phyloP scores from a whole-genome alignment of 2,329 filamentous ascomycete species.

The Colletotrichum falcatum region DNA sequence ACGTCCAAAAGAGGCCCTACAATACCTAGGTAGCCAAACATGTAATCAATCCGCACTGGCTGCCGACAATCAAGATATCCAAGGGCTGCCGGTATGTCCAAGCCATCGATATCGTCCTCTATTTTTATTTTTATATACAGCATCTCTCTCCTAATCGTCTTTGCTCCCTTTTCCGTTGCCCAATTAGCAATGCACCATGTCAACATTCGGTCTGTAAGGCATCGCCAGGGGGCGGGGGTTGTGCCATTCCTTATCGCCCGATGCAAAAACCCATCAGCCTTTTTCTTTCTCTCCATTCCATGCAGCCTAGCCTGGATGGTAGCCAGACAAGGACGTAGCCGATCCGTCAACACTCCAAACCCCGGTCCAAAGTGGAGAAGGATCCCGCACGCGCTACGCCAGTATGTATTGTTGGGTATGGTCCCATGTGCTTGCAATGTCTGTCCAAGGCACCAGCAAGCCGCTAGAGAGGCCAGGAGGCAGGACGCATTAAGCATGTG shows the following conservation, averaged over 20 bases:
- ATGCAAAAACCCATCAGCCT: constrained; percentile 18
- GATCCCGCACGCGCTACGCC: constrained; percentile 32
- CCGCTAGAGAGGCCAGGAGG: constrained; percentile 5
- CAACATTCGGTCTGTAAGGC: constrained; percentile 30
- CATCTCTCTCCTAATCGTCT: neutral
- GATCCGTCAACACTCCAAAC: constrained; percentile 20
- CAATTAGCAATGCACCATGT: neutral
- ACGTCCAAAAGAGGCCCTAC: constrained; percentile 25
- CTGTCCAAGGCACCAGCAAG: constrained; percentile 25
- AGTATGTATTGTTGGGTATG: constrained; percentile 13
- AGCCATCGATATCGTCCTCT: no score
- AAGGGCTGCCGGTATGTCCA: no score
- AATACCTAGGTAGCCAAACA: no score
- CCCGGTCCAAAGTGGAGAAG: constrained; percentile 22
- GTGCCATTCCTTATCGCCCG: constrained; percentile 27
- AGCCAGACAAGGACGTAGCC: constrained; percentile 11
- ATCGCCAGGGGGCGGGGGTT: neutral
- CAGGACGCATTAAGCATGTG: constrained; percentile 16
- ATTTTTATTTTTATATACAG: no score
- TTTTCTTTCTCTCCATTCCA: constrained; percentile 16
- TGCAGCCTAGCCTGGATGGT: constrained; percentile 18
- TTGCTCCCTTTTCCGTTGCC: constrained; percentile 9
- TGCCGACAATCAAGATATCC: no score
- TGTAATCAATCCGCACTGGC: neutral
- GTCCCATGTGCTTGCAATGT: constrained; percentile 12